phyloP scores from a whole-genome alignment of 805 yeast genomes.

The Torulaspora franciscae region DNA sequence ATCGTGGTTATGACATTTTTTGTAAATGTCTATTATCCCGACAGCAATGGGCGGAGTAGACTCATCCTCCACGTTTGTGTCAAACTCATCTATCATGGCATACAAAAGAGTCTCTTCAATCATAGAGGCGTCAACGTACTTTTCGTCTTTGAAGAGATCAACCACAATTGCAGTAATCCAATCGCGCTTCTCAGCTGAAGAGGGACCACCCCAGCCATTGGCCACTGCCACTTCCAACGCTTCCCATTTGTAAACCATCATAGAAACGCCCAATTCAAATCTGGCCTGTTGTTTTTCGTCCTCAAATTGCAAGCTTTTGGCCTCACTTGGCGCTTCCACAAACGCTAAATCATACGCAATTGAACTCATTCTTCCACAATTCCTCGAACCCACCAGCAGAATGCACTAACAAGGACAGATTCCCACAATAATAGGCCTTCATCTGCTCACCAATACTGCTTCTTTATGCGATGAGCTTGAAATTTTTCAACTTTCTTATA shows the following conservation, averaged over 20 bases:
- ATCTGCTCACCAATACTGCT: neutral
- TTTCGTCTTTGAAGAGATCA: constrained; percentile 63
- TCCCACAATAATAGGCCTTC: neutral
- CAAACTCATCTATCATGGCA: constrained; percentile 95
- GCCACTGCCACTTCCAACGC: constrained; percentile 83
- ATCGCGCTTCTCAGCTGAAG: constrained; percentile 85
- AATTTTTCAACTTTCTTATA: constrained; percentile 3
- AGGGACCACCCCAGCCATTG: constrained; percentile 93
- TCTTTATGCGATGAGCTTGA: constrained; percentile 15
- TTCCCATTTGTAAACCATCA: constrained; percentile 90
- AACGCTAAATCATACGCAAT: constrained; percentile 42
- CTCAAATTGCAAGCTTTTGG: constrained; percentile 38
- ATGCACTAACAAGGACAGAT: neutral
- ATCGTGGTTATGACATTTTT: constrained; percentile 51
- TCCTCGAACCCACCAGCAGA: neutral
- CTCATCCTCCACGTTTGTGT: constrained; percentile 81
- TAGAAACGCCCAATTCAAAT: constrained; percentile 88
- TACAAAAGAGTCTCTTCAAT: constrained; percentile 80
- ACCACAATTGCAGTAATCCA: constrained; percentile 85
- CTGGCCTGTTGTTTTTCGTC: constrained; percentile 72
- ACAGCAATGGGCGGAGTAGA: constrained; percentile 73
- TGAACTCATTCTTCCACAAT: constrained; percentile 6
- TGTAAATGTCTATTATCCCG: constrained; percentile 59
- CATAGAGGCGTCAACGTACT: constrained; percentile 66
- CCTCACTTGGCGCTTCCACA: constrained; percentile 49